phyloP scores from a whole-genome alignment of 148 eudicot genomes.

The Rhododendron henanense region DNA sequence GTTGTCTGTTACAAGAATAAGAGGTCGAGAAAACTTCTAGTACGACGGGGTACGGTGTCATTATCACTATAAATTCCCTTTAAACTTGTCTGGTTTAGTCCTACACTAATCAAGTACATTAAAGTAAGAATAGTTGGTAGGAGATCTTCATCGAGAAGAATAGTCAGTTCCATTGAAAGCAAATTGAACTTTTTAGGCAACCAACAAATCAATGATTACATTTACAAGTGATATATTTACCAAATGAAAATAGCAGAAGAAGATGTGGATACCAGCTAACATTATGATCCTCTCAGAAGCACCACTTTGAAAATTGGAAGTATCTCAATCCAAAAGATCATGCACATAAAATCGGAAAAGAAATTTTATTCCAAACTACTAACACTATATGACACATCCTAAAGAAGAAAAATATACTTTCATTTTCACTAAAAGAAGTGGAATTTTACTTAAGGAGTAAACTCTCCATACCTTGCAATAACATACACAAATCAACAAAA shows the following conservation, averaged over 20 bases:
- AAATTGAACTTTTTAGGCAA: neutral
- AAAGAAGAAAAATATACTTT: slow-evolving; percentile 6
- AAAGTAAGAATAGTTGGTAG: neutral
- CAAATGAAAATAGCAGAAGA: neutral
- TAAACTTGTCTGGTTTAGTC: neutral
- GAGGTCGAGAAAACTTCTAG: slow-evolving; percentile 14
- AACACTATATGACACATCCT: neutral
- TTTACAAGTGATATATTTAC: neutral
- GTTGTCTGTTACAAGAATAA: slow-evolving; percentile 2
- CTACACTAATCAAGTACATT: neutral
- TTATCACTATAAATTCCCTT: neutral
- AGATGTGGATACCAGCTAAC: neutral
- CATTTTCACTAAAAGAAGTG: slow-evolving; percentile 1
- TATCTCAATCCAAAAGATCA: neutral
- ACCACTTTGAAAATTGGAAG: neutral
- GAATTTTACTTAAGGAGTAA: slow-evolving; percentile 31
- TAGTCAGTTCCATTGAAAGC: neutral
- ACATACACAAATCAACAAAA: slow-evolving; percentile 34
- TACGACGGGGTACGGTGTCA: neutral
- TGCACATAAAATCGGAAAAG: neutral
- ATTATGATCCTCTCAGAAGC: neutral
- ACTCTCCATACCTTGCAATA: slow-evolving; percentile 28
- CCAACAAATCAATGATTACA: neutral
- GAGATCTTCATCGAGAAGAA: neutral
- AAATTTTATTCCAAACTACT: neutral